Base-by-base conservation (phyloP, 371 early-diverging fungal species). In the Funneliformis caledonium region DNA sequence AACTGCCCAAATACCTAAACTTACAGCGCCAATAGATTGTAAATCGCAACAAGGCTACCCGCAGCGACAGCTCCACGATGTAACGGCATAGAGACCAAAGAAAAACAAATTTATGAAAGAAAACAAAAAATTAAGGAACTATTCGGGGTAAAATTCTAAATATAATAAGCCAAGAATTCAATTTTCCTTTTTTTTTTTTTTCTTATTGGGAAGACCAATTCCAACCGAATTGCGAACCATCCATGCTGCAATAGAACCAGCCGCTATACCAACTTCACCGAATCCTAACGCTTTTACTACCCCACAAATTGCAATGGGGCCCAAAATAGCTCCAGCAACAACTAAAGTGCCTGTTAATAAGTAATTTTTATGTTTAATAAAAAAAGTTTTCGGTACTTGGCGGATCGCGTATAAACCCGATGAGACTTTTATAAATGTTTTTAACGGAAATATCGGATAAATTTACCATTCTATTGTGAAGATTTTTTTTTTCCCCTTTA, bases 1-100 rank as follows among this genome's bases (percentile, higher is more conserved):
- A 62, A 62, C 3, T 22, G n/a, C 62, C n/a, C 31, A 26, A 26
- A 31, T 52, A 50, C 37, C 50, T 37, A 78, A 50, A 48, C 83
- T 78, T 43, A 62, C 59, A 10, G 75, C 81, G 12, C 83, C 83
- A 60, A 81, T 14, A 9, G 78, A 78, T 68, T 83, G 83, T 11
- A 81, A 31, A 48, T 67, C 1, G 83, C 78, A 7, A 77, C 77
- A 26, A 76, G 31, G 22, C 76, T 79, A 22, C 76, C 81, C n/a
- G 79, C 59, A 31, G 76, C 22, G 16, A 81, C 76, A 11, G 61
- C 4, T 5, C 80, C 80, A 43, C 76, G 76, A 16, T 81, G 73
- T 2, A 81, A 68, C 2, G 81, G 62, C 81, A 83, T 81, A 26
- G 26, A 26, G 26, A 26, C 26, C 26, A 26, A 26, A 26, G 26